phyloP scores from a whole-genome alignment of 345 rosid genomes.

The Mangifera indica region DNA sequence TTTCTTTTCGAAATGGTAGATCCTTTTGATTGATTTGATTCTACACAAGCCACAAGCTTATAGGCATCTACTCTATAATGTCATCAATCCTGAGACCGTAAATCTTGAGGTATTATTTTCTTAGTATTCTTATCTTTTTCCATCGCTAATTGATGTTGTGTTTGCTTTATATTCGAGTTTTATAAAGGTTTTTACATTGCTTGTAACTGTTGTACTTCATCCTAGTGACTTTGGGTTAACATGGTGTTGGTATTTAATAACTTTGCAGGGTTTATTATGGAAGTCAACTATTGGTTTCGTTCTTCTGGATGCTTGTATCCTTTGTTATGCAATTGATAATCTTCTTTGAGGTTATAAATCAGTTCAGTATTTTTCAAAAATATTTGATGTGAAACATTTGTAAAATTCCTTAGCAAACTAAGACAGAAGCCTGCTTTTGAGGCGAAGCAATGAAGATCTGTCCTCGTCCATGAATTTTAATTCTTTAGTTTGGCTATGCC shows the following conservation, averaged over 20 bases:
- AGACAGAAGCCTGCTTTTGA: constrained; percentile 63
- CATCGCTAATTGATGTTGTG: background rate
- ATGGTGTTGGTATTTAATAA: constrained; percentile 8
- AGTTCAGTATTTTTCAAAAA: constrained; percentile 3
- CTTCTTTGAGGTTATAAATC: constrained; percentile 1
- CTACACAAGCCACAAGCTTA: constrained; percentile 80
- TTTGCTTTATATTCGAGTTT: background rate
- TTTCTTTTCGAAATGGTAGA: constrained; percentile 33
- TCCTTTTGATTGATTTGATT: constrained; percentile 78
- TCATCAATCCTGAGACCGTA: constrained; percentile 41
- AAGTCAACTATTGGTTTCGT: constrained; percentile 53
- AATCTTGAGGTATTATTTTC: constrained; percentile 46
- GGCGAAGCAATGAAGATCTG: constrained; percentile 39
- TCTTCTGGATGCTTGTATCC: constrained; percentile 87
- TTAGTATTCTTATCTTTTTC: background rate
- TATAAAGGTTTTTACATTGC: background rate
- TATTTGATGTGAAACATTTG: background rate
- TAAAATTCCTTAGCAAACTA: constrained; percentile 42
- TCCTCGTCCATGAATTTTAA: constrained; percentile 38
- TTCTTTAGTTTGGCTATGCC: constrained; percentile 32
- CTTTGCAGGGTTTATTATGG: constrained; percentile 70
- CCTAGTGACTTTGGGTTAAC: background rate
- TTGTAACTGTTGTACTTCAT: background rate
- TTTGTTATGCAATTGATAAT: constrained; percentile 18
- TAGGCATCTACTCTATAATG: constrained; percentile 72